These are phyloP conservation scores for Elymus sibiricus DNA, from an alignment of 176 grass and related monocot genomes.

Conservation along the genomic window DNA sequence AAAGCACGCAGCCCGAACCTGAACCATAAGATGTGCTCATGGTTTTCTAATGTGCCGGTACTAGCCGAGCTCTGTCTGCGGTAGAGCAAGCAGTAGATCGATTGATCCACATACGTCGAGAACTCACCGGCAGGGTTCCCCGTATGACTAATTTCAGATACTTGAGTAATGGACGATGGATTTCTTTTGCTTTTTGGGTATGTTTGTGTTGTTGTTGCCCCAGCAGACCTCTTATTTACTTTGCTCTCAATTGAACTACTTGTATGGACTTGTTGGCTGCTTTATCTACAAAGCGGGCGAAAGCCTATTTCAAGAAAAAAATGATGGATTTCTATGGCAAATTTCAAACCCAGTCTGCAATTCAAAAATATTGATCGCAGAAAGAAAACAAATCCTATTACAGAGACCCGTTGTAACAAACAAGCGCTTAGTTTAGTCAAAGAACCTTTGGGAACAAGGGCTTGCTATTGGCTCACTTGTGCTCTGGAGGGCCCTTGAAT, in stretches of 20 bases:
- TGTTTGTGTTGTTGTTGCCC: no score
- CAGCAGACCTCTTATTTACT: no score
- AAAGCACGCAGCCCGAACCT: not conserved
- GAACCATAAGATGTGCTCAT: not conserved
- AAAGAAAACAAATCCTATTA: no score
- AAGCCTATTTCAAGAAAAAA: no score
- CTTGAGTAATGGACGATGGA: no score
- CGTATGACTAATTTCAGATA: not conserved
- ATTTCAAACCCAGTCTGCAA: no score
- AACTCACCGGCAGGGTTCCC: not conserved
- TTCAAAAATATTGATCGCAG: no score
- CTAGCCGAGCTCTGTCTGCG: not conserved
- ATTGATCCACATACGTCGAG: not conserved
- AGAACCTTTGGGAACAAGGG: not conserved
- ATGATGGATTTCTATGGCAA: no score
- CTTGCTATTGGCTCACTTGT: not conserved
- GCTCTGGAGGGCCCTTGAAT: not conserved
- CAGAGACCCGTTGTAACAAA: not conserved
- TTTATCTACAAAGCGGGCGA: no score
- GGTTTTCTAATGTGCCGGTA: not conserved
- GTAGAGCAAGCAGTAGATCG: not conserved
- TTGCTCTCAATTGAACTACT: no score
- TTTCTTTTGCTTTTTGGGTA: no score
- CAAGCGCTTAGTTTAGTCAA: slow-evolving; percentile 4
- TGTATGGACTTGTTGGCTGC: no score